These are phyloP conservation scores for Jatropha podagrica DNA, from an alignment of 441 rosid genomes.

Conservation along the genomic window DNA sequence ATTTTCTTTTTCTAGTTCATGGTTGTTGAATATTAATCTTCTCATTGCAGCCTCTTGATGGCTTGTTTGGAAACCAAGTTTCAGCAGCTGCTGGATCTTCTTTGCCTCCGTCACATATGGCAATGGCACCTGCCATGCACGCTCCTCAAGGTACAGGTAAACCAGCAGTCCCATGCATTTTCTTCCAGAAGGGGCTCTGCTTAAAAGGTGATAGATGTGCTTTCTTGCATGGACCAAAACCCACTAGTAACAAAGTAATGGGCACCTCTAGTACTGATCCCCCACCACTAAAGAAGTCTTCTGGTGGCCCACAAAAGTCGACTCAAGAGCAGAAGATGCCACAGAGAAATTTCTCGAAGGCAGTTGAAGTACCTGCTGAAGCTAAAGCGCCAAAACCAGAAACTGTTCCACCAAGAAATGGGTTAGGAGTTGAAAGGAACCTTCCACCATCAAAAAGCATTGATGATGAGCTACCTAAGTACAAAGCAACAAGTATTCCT, in stretches of 20 bases:
- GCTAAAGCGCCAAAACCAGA: slow-evolving; percentile 37
- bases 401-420: slow-evolving; percentile 35
- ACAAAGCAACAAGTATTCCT: slow-evolving; percentile 34
- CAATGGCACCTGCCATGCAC: slow-evolving; percentile 22
- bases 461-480: slow-evolving; percentile 45
- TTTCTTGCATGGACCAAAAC: slow-evolving; percentile 62
- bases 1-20: not conserved
- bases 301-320: slow-evolving; percentile 38
- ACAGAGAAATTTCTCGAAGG: slow-evolving; percentile 31
- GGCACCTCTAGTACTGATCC: slow-evolving; percentile 38
- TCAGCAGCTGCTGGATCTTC: slow-evolving; percentile 47
- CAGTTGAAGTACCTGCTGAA: slow-evolving; percentile 32
- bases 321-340: slow-evolving; percentile 40
- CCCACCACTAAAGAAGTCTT: slow-evolving; percentile 38
- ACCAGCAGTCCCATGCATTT: slow-evolving; percentile 75
- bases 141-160: slow-evolving; percentile 39
- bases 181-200: slow-evolving; percentile 82
- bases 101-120: slow-evolving; percentile 34
- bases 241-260: slow-evolving; percentile 36
- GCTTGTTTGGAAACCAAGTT: slow-evolving; percentile 64
- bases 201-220: slow-evolving; percentile 85
- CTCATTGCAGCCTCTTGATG: slow-evolving; percentile 82
- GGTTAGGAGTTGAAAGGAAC: slow-evolving; percentile 35
- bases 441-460: slow-evolving; percentile 30
- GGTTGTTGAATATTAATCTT: slow-evolving; percentile 13